Conservation (phyloP, 441 rosid genomes). For the Adansonia rubrostipa region DNA sequence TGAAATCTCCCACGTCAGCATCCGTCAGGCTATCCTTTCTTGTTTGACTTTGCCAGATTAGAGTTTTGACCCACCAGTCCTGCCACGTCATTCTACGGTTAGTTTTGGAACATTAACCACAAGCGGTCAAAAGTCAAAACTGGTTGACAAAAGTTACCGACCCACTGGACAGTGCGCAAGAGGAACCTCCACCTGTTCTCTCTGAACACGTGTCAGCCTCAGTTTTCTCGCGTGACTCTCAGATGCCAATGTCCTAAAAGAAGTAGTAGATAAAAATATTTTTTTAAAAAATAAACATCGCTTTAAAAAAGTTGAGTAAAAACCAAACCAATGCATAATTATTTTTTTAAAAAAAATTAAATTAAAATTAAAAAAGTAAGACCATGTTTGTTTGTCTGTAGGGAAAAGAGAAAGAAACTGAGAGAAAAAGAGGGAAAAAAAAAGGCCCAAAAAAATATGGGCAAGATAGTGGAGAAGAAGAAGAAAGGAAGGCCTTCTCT, state of each 20-base stretch:
- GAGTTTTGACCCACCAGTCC: too few species aligned
- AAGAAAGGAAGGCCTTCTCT: slow-evolving; percentile 80
- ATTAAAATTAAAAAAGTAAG: neutral
- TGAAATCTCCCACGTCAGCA: too few species aligned
- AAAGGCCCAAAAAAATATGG: slow-evolving; percentile 36
- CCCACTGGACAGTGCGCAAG: too few species aligned
- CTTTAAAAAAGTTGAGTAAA: neutral
- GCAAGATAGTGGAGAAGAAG: slow-evolving; percentile 59
- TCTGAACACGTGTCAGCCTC: neutral
- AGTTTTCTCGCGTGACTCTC: neutral
- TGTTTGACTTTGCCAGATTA: too few species aligned
- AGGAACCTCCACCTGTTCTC: neutral
- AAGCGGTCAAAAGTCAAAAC: too few species aligned
- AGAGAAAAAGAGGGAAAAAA: neutral
- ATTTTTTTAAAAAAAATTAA: too few species aligned
- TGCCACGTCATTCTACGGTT: too few species aligned
- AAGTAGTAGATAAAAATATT: neutral
- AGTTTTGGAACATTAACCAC: too few species aligned
- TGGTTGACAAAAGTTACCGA: too few species aligned
- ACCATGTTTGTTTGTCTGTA: slow-evolving; percentile 38
- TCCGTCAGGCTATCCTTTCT: too few species aligned
- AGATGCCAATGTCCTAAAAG: slow-evolving; percentile 6
- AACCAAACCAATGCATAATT: neutral
- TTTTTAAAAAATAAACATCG: too few species aligned
- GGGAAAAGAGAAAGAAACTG: slow-evolving; percentile 24